Evolutionary conservation across 1,284 basidiomycete species (phyloP).

Genomic region (Acaromyces ingoldii): DNA sequence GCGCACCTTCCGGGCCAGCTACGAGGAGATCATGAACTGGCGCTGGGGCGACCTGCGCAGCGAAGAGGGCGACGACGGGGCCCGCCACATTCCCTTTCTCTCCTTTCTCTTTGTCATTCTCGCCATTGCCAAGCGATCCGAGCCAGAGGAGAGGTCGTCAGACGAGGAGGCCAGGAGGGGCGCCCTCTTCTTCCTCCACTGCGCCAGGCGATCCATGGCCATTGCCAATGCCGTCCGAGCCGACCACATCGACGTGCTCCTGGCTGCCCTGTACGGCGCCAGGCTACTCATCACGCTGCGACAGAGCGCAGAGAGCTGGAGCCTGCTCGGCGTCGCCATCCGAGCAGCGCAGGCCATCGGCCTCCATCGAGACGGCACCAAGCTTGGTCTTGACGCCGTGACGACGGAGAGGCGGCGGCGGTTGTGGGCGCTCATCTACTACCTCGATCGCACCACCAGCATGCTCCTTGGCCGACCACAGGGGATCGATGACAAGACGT

Average conservation of each 20-base stretch:
- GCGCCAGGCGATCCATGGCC: slow-evolving; percentile 57
- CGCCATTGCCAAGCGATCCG: slow-evolving; percentile 78
- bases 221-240: slow-evolving; percentile 39
- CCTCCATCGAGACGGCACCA: slow-evolving; percentile 82
- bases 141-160: slow-evolving; percentile 63
- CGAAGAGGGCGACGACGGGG: slow-evolving; percentile 57
- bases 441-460: slow-evolving; percentile 86
- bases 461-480: slow-evolving; percentile 77
- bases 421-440: slow-evolving; percentile 89
- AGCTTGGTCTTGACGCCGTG: slow-evolving; percentile 58
- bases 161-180: slow-evolving; percentile 37
- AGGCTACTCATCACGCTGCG: slow-evolving; percentile 84
- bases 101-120: slow-evolving; percentile 86
- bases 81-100: slow-evolving; percentile 74
- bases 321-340: slow-evolving; percentile 83
- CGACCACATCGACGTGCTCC: slow-evolving; percentile 46
- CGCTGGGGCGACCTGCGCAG: slow-evolving; percentile 31
- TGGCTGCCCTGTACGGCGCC: slow-evolving; percentile 57
- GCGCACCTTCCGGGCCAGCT: slow-evolving; percentile 72
- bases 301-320: slow-evolving; percentile 89
- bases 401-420: slow-evolving; percentile 83
- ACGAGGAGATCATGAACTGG: slow-evolving; percentile 67
- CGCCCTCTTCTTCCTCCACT: slow-evolving; percentile 55
- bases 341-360: slow-evolving; percentile 90
- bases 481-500: slow-evolving; percentile 67